A percentile compares a stretch with the other conserved stretches of the same genome.
Evolutionary conservation across 75 land plant genomes (phyloP).

Genomic region (Gnetum montanum): DNA sequence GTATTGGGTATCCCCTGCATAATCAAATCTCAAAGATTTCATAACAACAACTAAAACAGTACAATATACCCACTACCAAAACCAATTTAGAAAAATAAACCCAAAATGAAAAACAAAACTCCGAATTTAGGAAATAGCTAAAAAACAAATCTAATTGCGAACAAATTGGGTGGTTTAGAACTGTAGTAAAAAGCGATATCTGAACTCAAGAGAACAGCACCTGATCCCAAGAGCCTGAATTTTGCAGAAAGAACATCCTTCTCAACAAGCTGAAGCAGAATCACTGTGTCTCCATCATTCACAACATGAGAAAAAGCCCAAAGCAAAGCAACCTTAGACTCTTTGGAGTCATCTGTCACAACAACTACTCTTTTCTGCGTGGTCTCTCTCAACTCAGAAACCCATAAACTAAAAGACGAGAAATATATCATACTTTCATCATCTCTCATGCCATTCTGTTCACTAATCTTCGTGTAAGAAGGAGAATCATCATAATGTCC

Average conservation of each 20-base stretch:
- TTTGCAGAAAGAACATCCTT: neutral
- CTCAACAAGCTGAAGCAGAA: slow-evolving; percentile 39
- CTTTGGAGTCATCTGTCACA: slow-evolving; percentile 38
- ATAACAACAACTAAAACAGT: neutral
- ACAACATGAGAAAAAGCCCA: slow-evolving; percentile 84
- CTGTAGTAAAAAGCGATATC: no score
- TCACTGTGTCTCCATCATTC: slow-evolving; percentile 53
- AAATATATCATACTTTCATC: no score
- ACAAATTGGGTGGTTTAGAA: no score
- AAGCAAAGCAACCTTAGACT: slow-evolving; percentile 58
- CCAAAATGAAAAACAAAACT: neutral
- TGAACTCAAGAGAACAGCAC: no score
- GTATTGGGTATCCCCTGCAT: neutral
- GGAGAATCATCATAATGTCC: no score
- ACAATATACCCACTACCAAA: neutral
- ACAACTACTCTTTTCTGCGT: slow-evolving; percentile 67
- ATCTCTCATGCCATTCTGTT: no score
- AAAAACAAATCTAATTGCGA: no score
- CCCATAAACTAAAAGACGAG: no score
- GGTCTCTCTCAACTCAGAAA: no score
- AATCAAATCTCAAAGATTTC: neutral
- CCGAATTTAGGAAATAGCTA: neutral
- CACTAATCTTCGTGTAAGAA: no score
- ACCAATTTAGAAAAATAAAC: neutral
- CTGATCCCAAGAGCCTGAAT: neutral